Evolutionary conservation across 495 filamentous ascomycete species (phyloP).

Genomic region (Talaromyces liani): DNA sequence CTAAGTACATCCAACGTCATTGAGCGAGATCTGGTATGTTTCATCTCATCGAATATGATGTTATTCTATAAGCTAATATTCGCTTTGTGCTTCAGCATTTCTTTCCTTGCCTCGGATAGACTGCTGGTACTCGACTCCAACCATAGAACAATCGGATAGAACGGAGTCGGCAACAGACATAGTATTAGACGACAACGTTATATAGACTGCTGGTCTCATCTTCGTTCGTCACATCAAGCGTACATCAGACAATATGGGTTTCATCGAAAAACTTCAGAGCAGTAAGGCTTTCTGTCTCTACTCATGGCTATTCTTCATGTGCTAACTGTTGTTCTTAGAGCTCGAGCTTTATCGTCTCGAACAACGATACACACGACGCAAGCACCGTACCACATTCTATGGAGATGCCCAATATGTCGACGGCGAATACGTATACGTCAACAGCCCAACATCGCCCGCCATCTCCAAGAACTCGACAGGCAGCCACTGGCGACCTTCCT

Average conservation of each 20-base stretch:
- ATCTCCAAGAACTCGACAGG: constrained; percentile 38
- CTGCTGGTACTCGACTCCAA: neutral
- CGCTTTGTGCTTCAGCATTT: neutral
- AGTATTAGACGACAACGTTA: neutral
- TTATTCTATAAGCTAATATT: neutral
- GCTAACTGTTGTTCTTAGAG: constrained; percentile 27
- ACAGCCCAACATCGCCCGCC: constrained; percentile 23
- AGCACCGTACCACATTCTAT: constrained; percentile 78
- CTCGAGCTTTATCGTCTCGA: constrained; percentile 88
- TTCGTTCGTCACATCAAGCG: neutral
- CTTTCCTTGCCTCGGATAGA: neutral
- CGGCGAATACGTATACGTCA: constrained; percentile 75
- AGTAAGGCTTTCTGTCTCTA: constrained; percentile 23
- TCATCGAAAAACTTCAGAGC: constrained; percentile 50
- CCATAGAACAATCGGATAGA: neutral
- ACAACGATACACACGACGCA: constrained; percentile 82
- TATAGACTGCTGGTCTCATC: neutral
- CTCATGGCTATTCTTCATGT: neutral
- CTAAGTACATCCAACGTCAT: neutral
- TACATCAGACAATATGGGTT: constrained; percentile 31
- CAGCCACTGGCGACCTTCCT: constrained; percentile 29
- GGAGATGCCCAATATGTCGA: constrained; percentile 83
- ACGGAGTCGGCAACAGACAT: neutral
- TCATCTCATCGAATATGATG: neutral
- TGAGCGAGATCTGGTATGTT: neutral